A percentile compares a stretch with the other conserved stretches of the same genome.
Conservation (phyloP, 768 basidiomycete genomes). For the Coprinopsis sp. region DNA sequence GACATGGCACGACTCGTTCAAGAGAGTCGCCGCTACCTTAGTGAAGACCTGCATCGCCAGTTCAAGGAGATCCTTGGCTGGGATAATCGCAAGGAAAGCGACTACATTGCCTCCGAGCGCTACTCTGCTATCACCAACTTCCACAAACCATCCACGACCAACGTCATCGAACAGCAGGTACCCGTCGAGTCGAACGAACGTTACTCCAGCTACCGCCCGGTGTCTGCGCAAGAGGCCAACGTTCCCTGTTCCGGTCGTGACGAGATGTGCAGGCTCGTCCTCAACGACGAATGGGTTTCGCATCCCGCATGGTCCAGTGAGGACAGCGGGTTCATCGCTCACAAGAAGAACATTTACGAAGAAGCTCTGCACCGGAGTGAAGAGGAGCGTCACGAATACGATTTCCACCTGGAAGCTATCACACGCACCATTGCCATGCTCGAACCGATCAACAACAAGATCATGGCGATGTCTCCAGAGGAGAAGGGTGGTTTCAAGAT, state of each 20-base stretch:
- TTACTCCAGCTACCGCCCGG: conserved; percentile 85
- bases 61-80: conserved; percentile 87
- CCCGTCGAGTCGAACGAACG: conserved; percentile 64
- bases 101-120: conserved; percentile 45
- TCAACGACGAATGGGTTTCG: conserved; percentile 98
- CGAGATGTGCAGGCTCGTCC: conserved; percentile 91
- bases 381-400: conserved; percentile 98
- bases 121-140: conserved; percentile 40
- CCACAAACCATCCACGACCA: conserved; percentile 45
- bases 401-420: conserved; percentile 97
- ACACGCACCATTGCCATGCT: conserved; percentile 85
- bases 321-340: conserved; percentile 84
- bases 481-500: conserved; percentile 80
- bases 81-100: conserved; percentile 69
- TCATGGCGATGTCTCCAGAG: conserved; percentile 69
- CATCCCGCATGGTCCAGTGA: conserved; percentile 95
- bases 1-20: conserved; percentile 80
- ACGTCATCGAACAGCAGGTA: conserved; percentile 40
- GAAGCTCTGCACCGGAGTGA: conserved; percentile 95
- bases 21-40: conserved; percentile 71
- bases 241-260: conserved; percentile 93
- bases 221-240: conserved; percentile 79
- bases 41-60: conserved; percentile 75
- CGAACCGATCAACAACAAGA: conserved; percentile 88
- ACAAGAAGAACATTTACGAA: conserved; percentile 94